phyloP scores from a whole-genome alignment of 2,329 filamentous ascomycete genomes.

The Hymenoscyphus infarciens region DNA sequence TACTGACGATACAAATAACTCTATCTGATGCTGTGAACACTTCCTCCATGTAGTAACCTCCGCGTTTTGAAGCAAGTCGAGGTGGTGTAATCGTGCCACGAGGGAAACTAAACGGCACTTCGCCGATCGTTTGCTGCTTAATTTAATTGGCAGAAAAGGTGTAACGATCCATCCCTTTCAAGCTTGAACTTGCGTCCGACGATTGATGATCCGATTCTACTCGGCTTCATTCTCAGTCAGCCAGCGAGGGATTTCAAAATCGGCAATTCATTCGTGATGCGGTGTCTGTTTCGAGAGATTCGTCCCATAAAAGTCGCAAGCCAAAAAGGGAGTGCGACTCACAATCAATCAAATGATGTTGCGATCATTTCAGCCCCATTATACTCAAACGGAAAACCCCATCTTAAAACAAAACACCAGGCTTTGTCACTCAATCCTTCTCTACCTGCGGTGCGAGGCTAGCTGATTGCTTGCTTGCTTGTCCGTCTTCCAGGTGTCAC shows the following conservation, averaged over 20 bases:
- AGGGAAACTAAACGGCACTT: neutral
- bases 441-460: neutral
- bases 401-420: too few relatives aligned
- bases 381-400: neutral
- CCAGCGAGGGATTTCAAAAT: neutral
- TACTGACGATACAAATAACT: neutral
- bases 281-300: neutral
- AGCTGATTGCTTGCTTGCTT: neutral
- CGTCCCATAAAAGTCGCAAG: neutral
- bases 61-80: neutral
- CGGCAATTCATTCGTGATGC: neutral
- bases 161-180: neutral
- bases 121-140: neutral
- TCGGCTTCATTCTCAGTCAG: neutral
- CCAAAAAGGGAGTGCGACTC: neutral
- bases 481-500: neutral
- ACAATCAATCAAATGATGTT: neutral
- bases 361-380: neutral
- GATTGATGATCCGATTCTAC: neutral
- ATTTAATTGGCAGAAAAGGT: neutral
- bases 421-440: neutral
- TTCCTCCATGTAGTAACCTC: neutral
- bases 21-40: neutral
- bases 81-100: conserved; percentile 1
- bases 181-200: neutral